Evolutionary conservation across 2,329 filamentous ascomycete genomes (phyloP).

Genomic region (Fusarium piperis): DNA sequence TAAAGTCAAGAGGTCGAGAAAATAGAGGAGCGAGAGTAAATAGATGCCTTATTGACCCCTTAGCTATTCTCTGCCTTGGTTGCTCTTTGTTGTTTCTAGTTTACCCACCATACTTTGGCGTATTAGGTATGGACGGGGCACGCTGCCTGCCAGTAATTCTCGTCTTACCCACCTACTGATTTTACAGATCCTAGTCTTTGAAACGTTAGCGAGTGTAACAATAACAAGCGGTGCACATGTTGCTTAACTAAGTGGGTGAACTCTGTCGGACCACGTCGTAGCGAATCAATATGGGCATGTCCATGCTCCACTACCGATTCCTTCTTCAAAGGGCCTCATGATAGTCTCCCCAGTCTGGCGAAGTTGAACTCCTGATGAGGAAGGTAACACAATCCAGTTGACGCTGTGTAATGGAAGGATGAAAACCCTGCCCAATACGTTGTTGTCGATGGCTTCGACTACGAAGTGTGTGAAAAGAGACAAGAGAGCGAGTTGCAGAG

Average conservation of each 20-base stretch:
- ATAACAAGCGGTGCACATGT: neutral
- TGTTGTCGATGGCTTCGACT: neutral
- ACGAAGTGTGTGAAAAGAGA: neutral
- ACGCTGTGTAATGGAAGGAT: neutral
- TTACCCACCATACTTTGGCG: neutral
- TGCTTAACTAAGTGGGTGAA: neutral
- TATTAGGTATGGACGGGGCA: neutral
- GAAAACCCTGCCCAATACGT: neutral
- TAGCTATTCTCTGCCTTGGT: neutral
- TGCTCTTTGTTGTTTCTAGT: neutral
- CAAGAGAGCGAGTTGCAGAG: neutral
- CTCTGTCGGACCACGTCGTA: neutral
- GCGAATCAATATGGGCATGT: neutral
- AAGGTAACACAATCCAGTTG: neutral
- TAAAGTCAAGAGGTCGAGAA: neutral
- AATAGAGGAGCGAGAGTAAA: neutral
- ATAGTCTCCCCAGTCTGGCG: neutral
- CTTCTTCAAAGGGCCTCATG: neutral
- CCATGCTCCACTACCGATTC: neutral
- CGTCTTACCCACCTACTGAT: neutral
- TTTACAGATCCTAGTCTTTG: neutral
- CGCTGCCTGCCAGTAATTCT: neutral
- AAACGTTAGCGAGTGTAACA: neutral
- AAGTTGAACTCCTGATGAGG: neutral
- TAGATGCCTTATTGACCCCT: neutral